Evolutionary conservation across 257 asterid species (phyloP), one percentile per base, ranked within the genome.

Genomic region (Ophiorrhiza pumila): DNA sequence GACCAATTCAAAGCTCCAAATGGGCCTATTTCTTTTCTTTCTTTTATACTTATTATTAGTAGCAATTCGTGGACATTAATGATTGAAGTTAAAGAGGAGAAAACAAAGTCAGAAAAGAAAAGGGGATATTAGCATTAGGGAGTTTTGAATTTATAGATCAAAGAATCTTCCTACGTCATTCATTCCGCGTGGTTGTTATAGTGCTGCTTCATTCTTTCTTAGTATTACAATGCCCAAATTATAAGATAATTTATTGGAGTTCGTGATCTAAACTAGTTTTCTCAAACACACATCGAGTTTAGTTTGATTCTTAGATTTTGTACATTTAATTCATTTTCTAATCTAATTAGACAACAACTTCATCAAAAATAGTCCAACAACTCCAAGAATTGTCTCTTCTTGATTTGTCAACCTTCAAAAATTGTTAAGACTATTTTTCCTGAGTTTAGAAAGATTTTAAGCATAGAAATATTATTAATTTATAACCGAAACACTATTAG

Each of bases 1-100:
- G 79, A 78, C 82, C 82, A 45, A 74, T 74, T 78, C 82, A 78
- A 78, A 62, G 15, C 72, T 65, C 62, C 65, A 47, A 50, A 31
- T 34, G 61, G 59, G 60, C 23, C 45, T 53, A 7, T 18, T 11
- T 43, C 8, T 68, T 11, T 1, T 23, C 56, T n/a, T 13, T 31
- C n/a, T 42, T 41, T 39, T 4, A 0, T 39, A 7, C 10, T 37
- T 39, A n/a, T 7, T 9, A 7, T 4, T 4, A 23, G 23, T 13
- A 37, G 39, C 39, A 70, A 63, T 74, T 68, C 53, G 66, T 74
- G 72, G 73, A 34, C n/a, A 43, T 41, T 31, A 41, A 74, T 66
- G 43, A 74, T 74, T 65, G 49, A n/a, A 68, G 52, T 53, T 35
- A 12, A 63, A 14, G 65, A 59, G 39, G 23, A 13, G 64, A 10